Conservation (phyloP, 495 filamentous ascomycete species). For the Opeltia flavorubescens region DNA sequence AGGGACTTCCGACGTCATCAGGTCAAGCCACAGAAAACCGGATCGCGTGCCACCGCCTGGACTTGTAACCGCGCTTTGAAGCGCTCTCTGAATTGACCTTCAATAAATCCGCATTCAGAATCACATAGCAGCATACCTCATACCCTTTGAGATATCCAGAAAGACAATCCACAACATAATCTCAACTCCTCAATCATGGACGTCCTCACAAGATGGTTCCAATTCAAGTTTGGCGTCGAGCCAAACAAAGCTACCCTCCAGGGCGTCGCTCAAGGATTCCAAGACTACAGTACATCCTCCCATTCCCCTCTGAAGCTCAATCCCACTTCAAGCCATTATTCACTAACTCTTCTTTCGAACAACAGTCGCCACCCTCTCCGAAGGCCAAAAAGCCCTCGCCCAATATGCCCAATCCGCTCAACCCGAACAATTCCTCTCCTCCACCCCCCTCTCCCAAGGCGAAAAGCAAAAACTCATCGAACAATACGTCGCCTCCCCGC, state of each 20-base stretch:
- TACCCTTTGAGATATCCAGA: too few relatives aligned
- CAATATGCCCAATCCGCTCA: not conserved
- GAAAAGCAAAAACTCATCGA: slow-evolving; percentile 1
- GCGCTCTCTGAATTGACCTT: too few relatives aligned
- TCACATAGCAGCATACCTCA: not conserved
- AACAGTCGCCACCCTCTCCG: not conserved
- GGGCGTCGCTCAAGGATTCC: not conserved
- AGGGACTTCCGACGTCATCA: not conserved
- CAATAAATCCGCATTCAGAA: not conserved
- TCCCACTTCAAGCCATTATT: not conserved
- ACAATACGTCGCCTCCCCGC: not conserved
- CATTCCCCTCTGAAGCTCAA: not conserved
- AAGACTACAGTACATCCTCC: not conserved
- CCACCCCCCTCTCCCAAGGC: not conserved
- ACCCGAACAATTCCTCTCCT: slow-evolving; percentile 1
- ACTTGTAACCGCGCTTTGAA: too few relatives aligned
- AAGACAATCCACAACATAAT: not conserved
- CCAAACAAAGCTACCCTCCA: slow-evolving; percentile 1
- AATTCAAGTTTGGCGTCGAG: not conserved
- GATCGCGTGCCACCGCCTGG: slow-evolving; percentile 1
- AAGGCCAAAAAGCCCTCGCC: not conserved
- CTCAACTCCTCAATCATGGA: not conserved
- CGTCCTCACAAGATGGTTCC: not conserved
- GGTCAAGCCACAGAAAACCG: not conserved
- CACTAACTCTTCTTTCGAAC: not conserved